These are phyloP conservation scores for Amoebophrya sp. DNA, from an alignment of 169 alveolate species.

Conservation along the genomic window DNA sequence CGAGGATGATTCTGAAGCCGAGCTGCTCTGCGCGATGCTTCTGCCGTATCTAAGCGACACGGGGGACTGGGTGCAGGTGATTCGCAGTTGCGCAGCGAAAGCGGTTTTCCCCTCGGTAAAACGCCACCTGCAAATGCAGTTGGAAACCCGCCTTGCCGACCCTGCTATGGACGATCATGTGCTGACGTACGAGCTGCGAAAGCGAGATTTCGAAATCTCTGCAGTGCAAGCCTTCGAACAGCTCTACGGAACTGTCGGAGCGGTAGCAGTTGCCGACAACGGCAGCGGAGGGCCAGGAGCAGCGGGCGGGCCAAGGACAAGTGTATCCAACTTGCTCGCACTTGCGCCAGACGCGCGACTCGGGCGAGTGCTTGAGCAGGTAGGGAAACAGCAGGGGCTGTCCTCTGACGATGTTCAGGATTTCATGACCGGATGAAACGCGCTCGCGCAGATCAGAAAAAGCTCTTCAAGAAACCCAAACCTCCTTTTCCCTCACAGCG, in stretches of 20 bases:
- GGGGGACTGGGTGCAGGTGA: background rate
- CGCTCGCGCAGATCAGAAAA: too few species aligned
- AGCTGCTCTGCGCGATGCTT: background rate
- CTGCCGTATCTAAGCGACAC: background rate
- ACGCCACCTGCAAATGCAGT: too few species aligned
- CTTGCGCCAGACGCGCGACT: background rate
- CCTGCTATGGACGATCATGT: too few species aligned
- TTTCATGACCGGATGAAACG: background rate
- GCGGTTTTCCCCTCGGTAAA: too few species aligned
- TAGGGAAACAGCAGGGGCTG: background rate
- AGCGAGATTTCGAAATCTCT: background rate
- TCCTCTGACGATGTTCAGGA: background rate
- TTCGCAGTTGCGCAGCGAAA: too few species aligned
- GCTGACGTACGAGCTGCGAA: background rate
- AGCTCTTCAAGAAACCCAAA: too few species aligned
- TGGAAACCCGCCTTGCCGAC: too few species aligned
- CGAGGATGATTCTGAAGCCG: too few species aligned
- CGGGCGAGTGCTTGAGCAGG: background rate
- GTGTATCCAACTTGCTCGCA: background rate
- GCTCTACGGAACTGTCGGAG: background rate
- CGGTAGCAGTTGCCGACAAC: too few species aligned
- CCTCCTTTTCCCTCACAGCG: too few species aligned
- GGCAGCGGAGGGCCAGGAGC: background rate
- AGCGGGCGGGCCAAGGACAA: background rate
- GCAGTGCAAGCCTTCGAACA: background rate